Evolutionary conservation across 2,329 filamentous ascomycete genomes (phyloP), one percentile per base, ranked within the genome.

Genomic region (Raffaelea arxii): DNA sequence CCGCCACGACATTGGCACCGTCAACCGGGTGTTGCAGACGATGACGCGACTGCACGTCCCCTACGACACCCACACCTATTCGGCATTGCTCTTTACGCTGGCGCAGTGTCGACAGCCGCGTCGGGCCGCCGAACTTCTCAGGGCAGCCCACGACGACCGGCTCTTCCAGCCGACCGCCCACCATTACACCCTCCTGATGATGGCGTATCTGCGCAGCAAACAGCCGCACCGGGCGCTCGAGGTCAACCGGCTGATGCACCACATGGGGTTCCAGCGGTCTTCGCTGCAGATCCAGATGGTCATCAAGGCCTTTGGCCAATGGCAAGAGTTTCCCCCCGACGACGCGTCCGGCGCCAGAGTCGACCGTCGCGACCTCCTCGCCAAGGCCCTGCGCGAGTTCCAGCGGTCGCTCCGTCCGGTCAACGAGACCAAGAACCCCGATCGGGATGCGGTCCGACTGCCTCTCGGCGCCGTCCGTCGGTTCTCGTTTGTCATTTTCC

Each of bases 181-280:
- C 19, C 75, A 79, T 55, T 78, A 71, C 54, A 59, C 70, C 25
- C 66, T 72, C 23, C 68, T 80, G 44, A 75, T 78, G 69, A 62
- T 67, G 16, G 70, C 69, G 19, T 72, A 74, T 49, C 62, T 75
- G 39, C 64, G 66, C 21, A 68, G 60, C 6, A 63, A 65, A 6
- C 68, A 77, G 48, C 62, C 66, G 3, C 53, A 54, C n/a, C 54
- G 69, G 25, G 67, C 70, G 3, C 59, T 66, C 38, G 60, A 62
- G 19, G 63, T 75, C 30, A 60, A 68, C 50, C 53, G 59, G 14
- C 58, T 71, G 41, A 69, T 78, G 63, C 55, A 64, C 40, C 56
- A 65, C 36, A 60, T 63, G 22, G 63, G 68, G 11, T 59, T 71
- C 41, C 61, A 64, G 4, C 56, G 67, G 37, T 67, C 70, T 3